Base-by-base conservation (phyloP, 768 basidiomycete species). In the Leccinum olivaceopallidum region DNA sequence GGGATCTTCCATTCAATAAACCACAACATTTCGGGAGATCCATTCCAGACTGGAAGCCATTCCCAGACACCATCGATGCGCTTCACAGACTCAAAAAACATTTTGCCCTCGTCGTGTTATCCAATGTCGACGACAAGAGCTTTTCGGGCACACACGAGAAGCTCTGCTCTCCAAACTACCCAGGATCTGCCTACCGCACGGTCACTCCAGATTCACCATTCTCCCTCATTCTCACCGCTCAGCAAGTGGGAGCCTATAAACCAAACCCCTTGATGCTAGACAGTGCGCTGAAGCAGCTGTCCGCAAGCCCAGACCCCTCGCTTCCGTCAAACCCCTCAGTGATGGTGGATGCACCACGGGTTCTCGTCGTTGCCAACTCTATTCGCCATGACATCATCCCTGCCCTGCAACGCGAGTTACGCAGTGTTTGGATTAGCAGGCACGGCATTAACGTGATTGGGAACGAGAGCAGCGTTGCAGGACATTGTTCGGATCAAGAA, bases 181-280 rank as follows among this genome's bases (percentile, higher is more conserved):
- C 58, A 16, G 62, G 58, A 7, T 65, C 70, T 14, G 72, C 57
- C 77, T 79, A 81, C 57, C 82, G 74, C 0, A 78, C 80, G 26
- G 67, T 73, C 37, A 77, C 76, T 0, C 71, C 76, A 5, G 69
- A 70, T 32, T 88, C 88, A 26, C 81, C 85, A 1, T 92, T 92
- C 72, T 81, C 84, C 28, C 78, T 85, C 55, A 76, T 89, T 57
- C 75, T 88, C 65, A 91, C 89, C 8, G 89, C 90, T 6, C 83
- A 92, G 69, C 88, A 89, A 63, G 81, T 83, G 5, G 83, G 83
- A n/a, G 83, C 83, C 37, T 92, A 90, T 74, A 92, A 91, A 69
- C 90, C 88, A 22, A 74, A 85, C 52, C 75, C 78, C 0, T 67
- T 72, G 20, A 63, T 82, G 63, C 69, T 82, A n/a, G 77, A 75